Percentiles rank a stretch among this genome's conserved stretches.
phyloP scores from a whole-genome alignment of 2,329 filamentous ascomycete genomes.

The Torrubiella hemipterigena region DNA sequence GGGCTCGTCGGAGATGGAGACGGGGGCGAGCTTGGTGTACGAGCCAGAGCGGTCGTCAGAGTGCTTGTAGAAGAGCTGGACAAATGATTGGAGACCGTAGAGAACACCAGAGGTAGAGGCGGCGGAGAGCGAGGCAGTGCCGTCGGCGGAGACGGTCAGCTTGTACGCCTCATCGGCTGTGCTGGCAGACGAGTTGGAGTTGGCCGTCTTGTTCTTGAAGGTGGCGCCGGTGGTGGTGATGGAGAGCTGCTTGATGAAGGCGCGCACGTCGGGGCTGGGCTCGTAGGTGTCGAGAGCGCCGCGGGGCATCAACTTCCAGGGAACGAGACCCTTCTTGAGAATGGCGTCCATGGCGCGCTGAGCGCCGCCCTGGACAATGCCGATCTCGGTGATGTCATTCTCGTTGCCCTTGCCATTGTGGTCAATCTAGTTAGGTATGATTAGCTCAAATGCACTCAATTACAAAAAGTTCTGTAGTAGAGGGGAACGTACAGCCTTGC shows the following conservation, averaged over 20 bases:
- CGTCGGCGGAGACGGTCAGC: constrained; percentile 40
- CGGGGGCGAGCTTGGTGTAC: constrained; percentile 56
- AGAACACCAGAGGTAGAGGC: constrained; percentile 52
- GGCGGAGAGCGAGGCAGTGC: constrained; percentile 46
- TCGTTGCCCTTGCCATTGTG: too few relatives aligned
- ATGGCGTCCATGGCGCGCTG: constrained; percentile 45
- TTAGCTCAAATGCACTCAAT: too few relatives aligned
- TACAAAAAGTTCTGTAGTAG: too few relatives aligned
- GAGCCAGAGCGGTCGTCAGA: constrained; percentile 33
- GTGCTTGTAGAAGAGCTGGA: constrained; percentile 61
- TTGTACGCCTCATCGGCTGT: constrained; percentile 60
- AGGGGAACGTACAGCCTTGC: too few relatives aligned
- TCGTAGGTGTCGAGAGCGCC: constrained; percentile 47
- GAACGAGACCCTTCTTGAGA: constrained; percentile 53
- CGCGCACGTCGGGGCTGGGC: constrained; percentile 32
- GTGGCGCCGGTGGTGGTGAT: too few relatives aligned
- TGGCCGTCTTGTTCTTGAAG: constrained; percentile 38
- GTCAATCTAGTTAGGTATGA: too few relatives aligned
- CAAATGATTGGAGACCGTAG: constrained; percentile 57
- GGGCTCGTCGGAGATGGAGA: constrained; percentile 54
- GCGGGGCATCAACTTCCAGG: constrained; percentile 60
- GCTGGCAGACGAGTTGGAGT: constrained; percentile 44
- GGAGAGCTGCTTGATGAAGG: constrained; percentile 38
- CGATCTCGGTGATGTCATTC: constrained; percentile 18
- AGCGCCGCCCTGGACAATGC: constrained; percentile 37